These are phyloP conservation scores for Auricularia heimuer DNA, from an alignment of 768 basidiomycete species.

Conservation along the genomic window DNA sequence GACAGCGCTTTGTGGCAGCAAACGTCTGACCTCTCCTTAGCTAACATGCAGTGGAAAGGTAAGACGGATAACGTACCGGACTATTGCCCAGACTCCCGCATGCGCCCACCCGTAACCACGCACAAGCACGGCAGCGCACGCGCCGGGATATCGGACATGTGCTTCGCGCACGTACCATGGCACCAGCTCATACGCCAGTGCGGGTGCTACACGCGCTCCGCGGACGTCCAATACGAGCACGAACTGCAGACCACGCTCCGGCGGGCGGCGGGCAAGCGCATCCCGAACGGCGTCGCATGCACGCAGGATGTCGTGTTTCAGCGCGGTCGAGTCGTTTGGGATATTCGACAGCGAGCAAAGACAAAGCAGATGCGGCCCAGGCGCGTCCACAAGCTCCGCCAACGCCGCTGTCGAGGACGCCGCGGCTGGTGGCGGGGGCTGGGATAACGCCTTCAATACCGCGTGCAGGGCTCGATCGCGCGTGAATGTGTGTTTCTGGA, in stretches of 20 bases:
- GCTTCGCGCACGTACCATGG: conserved; percentile 58
- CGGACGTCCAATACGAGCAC: conserved; percentile 56
- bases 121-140: conserved; percentile 70
- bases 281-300: conserved; percentile 45
- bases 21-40: conserved; percentile 30
- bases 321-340: conserved; percentile 30
- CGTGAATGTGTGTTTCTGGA: conserved; percentile 58
- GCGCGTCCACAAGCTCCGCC: background rate
- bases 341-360: conserved; percentile 9
- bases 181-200: conserved; percentile 39
- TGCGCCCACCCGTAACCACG: conserved; percentile 70
- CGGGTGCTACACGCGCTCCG: conserved; percentile 33
- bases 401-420: background rate
- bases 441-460: conserved; percentile 42
- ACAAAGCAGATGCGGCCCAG: background rate
- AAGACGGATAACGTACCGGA: conserved; percentile 38
- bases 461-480: conserved; percentile 52
- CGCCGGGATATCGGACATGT: conserved; percentile 62
- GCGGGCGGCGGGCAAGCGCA: conserved; percentile 49
- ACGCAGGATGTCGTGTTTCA: conserved; percentile 18
- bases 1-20: conserved; percentile 50
- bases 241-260: conserved; percentile 58
- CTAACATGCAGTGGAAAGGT: conserved; percentile 6
- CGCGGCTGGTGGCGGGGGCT: conserved; percentile 29
- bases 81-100: conserved; percentile 53